Evolutionary conservation across 192 early-diverging fungal genomes (phyloP), one percentile per base, ranked within the genome.

Genomic region (Rhizophlyctis rosea): DNA sequence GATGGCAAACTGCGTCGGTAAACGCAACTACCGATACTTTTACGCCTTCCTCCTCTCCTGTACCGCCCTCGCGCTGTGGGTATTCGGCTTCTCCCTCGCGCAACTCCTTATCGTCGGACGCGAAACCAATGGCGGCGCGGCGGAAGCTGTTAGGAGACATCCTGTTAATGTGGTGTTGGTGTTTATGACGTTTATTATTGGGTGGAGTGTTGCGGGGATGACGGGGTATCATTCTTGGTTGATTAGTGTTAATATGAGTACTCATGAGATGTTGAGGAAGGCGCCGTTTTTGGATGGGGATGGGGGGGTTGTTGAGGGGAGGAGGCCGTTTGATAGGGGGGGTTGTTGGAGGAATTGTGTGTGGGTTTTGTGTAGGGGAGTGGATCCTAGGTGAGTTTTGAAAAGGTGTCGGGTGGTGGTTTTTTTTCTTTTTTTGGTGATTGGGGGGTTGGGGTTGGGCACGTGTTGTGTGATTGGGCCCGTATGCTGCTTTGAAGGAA

Each of bases 1-100:
- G 94, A 87, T 91, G 5, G 91, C 88, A 65, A 95, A 91, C 72
- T 96, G 94, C 71, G 84, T 98, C 48, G 95, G 95, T 16, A 74
- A 76, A 50, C 62, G 76, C 35, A 80, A 79, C 63, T 79, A 82
- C 3, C 81, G 82, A 3, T 64, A 86, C 44, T 97, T 97, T 62
- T 88, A 93, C 66, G 81, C 81, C 14, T 93, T 94, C 57, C 73
- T 93, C 4, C 44, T 79, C 30, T 68, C 80, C 0, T 72, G 78
- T n/a, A 83, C 83, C 3, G 2, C 85, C n/a, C 50, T 94, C 59
- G 77, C 82, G 44, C 7, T 81, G 54, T 84, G 87, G 65, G 76
- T 88, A 18, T 54, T 86, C 55, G 70, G 78, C 0, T 86, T 88
- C 50, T 75, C 77, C 13, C 64, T 93, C 21, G 77, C 77, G 4